Evolutionary conservation across 106 monocot species (phyloP), one percentile per base, ranked within the genome.

Genomic region (Xerophyta viscosa): DNA sequence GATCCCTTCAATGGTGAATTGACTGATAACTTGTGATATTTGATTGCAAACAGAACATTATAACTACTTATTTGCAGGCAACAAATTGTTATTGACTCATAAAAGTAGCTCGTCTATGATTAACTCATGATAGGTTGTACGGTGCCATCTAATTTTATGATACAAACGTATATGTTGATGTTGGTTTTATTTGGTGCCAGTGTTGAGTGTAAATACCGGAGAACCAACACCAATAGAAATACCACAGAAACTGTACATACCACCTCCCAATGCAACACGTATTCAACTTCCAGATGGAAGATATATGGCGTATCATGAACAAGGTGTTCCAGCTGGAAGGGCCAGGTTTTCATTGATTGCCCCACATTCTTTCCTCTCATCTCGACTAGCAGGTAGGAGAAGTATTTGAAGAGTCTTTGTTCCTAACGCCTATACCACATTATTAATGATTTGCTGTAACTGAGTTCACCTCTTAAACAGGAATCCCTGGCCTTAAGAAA

Each of bases 341-440:
- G 96, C 88, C 73, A 84, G 96, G 52, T 89, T 96, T 66, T 79
- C 78, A n/a, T 54, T 96, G 63, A 71, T 96, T 66, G 46, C 71
- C 44, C 82, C 88, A 25, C 96, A 96, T 85, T 70, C 82, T 65
- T 96, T 89, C 71, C 85, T 96, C 56, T 96, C 96, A 48, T 96
- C 96, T 42, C 65, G 96, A 24, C 61, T 89, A 19, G 84, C 84
- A 73, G 89, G 96, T 89, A 57, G 56, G 27, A 57, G 20, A 17
- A 37, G 19, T 37, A 13, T 29, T 30, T 24, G 12, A 29, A 14
- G 6, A n/a, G n/a, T n/a, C n/a, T n/a, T n/a, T n/a, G n/a, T n/a
- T n/a, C n/a, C n/a, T n/a, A n/a, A n/a, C n/a, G n/a, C n/a, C n/a
- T n/a, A n/a, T n/a, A n/a, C n/a, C n/a, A n/a, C n/a, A n/a, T n/a